Base-by-base conservation (phyloP, 331 rosid species). In the Erythrophleum ivorense region DNA sequence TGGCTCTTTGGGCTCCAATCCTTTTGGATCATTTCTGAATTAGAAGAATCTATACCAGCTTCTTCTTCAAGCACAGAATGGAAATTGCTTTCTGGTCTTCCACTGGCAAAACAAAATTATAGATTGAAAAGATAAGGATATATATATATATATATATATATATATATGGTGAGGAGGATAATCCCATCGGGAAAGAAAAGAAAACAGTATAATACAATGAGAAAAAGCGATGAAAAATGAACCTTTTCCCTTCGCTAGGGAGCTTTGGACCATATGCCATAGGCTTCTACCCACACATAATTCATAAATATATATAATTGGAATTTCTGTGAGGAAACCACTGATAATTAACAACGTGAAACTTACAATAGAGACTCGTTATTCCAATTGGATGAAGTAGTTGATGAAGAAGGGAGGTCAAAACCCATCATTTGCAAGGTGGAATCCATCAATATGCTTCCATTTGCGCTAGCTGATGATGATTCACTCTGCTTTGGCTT, bases 361-460 rank as follows among this genome's bases (percentile, higher is more conserved):
- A 89, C 97, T 94, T 90, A 96, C 99, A 88, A 80, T 18, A 94
- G 36, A 74, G 94, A 59, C 18, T 87, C 92, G 76, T 86, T 88
- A 74, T 84, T 87, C 90, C 93, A 91, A 85, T 88, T 88, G 1
- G 91, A 81, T 69, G 93, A 43, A 5, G 46, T 57, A 49, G 89
- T 69, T 16, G 92, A 85, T 18, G 94, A 85, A 54, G 95, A 46
- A 12, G 88, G 71, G 4, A 86, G 82, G 82, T 85, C 90, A 85
- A 86, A 90, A 83, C 92, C 97, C 93, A 94, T 89, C 82, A 87
- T 92, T 86, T 90, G 96, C 50, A 87, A 84, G 75, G 90, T 53
- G 78, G 92, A 88, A 85, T 91, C 88, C 3, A 74, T 85, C 76
- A 62, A 29, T 1, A 85, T 58, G 84, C 84, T 81, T 40, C 77